These are phyloP conservation scores for Syzygium oleosum DNA, from an alignment of 345 rosid species.

Conservation along the genomic window DNA sequence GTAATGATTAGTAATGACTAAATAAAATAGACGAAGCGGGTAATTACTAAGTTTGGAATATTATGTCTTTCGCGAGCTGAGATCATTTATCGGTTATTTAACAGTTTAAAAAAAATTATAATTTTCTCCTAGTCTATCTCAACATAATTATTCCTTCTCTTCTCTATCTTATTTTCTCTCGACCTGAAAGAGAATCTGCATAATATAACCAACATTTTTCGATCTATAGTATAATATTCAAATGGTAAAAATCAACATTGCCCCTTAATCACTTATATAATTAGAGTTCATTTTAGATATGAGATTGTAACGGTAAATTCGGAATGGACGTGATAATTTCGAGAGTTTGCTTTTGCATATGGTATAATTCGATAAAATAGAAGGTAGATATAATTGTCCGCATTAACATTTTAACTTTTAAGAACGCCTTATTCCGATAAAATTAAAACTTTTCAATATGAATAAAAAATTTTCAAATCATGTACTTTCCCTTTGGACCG, in stretches of 20 bases:
- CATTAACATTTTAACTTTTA: background rate
- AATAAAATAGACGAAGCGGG: fast-evolving
- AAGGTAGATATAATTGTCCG: no score
- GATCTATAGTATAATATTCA: fast-evolving
- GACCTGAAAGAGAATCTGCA: fast-evolving
- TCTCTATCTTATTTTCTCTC: no score
- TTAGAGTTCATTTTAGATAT: background rate
- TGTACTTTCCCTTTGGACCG: background rate
- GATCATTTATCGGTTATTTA: fast-evolving
- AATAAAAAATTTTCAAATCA: no score
- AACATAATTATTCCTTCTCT: no score
- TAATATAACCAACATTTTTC: no score
- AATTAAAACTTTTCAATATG: background rate
- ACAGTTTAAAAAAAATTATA: no score
- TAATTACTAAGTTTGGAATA: no score
- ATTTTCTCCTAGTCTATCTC: no score
- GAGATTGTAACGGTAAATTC: no score
- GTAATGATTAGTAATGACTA: no score
- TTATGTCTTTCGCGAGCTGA: background rate
- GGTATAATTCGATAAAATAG: no score
- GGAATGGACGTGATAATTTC: background rate
- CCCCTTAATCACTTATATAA: background rate
- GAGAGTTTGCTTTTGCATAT: background rate
- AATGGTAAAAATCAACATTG: background rate
- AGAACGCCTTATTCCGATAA: background rate